Evolutionary conservation across 805 yeast genomes (phyloP).

Genomic region (Teunomyces kruisii): DNA sequence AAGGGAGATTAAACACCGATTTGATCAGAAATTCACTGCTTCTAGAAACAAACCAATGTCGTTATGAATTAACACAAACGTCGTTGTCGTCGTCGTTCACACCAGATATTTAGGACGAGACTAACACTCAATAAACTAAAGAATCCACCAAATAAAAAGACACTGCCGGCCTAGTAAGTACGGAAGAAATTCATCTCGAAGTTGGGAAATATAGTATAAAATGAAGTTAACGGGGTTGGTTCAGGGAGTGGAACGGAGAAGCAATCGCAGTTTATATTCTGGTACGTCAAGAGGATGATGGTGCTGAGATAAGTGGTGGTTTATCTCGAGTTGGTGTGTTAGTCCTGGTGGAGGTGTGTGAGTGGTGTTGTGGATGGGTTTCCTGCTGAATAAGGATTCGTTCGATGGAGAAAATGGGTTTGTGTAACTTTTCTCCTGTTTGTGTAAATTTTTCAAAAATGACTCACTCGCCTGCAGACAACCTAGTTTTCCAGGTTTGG

Average conservation of each 20-base stretch:
- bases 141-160: neutral
- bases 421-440: slow-evolving; percentile 1
- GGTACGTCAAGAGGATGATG: neutral
- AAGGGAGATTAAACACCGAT: neutral
- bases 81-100: neutral
- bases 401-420: slow-evolving; percentile 1
- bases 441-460: slow-evolving; percentile 1
- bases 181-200: neutral
- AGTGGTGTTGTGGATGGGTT: neutral
- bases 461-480: slow-evolving; percentile 4
- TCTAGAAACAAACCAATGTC: neutral
- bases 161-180: slow-evolving; percentile 1
- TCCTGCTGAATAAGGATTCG: neutral
- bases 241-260: neutral
- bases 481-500: too few relatives aligned
- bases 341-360: neutral
- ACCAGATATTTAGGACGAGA: neutral
- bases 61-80: neutral
- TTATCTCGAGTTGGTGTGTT: neutral
- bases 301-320: neutral
- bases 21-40: slow-evolving; percentile 2
- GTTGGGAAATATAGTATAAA: neutral
- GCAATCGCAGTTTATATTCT: neutral
- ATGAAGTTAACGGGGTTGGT: neutral
- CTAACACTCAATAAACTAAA: slow-evolving; percentile 4